phyloP scores from a whole-genome alignment of 78 protist genomes.

The Abeoforma whisleri region DNA sequence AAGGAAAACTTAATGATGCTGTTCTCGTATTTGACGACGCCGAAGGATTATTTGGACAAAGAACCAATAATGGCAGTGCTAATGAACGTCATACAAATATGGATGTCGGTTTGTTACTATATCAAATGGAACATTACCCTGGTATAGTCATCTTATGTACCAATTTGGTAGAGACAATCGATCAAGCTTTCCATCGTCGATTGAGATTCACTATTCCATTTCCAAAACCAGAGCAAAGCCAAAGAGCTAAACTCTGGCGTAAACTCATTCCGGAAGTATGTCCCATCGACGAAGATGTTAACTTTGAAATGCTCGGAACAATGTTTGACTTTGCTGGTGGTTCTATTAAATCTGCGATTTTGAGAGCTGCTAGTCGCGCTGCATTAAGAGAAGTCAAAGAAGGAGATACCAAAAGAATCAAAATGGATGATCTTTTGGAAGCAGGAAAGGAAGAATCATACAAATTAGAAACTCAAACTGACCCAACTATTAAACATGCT shows the following conservation, averaged over 20 bases:
- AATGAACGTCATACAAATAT: slow-evolving; percentile 34
- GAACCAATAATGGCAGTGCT: background rate
- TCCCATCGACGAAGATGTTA: background rate
- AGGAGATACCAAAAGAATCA: no score
- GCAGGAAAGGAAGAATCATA: no score
- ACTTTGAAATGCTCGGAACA: no score
- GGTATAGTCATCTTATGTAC: slow-evolving; percentile 48
- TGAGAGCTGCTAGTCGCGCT: no score
- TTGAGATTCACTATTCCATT: background rate
- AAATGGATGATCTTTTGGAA: no score
- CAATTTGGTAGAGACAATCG: slow-evolving; percentile 27
- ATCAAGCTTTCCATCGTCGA: slow-evolving; percentile 35
- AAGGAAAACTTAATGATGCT: slow-evolving; percentile 41
- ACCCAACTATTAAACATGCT: no score
- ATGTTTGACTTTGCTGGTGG: no score
- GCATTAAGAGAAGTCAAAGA: no score
- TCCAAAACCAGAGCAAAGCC: background rate
- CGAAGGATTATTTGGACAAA: slow-evolving; percentile 43
- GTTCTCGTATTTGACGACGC: slow-evolving; percentile 54
- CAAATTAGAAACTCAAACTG: no score
- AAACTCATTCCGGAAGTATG: background rate
- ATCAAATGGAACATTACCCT: slow-evolving; percentile 49
- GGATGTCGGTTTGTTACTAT: slow-evolving; percentile 35
- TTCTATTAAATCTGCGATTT: no score
- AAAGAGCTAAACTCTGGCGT: background rate